A percentile compares a stretch with the other conserved stretches of the same genome.
Conservation (phyloP, 2,329 filamentous ascomycete genomes). For the Torrubiella hemipterigena region DNA sequence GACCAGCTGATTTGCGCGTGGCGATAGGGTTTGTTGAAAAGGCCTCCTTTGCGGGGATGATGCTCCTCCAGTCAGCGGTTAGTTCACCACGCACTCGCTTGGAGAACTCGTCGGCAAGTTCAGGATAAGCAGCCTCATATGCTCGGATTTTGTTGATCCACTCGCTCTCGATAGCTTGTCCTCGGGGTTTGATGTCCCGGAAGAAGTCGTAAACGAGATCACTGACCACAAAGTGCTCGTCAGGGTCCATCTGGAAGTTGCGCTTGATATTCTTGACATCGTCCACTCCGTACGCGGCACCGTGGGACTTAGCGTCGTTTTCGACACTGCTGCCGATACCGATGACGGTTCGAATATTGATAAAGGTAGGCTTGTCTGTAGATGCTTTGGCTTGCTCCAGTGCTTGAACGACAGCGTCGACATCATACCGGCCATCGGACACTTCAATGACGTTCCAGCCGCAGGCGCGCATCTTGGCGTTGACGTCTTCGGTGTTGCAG, state of each 20-base stretch:
- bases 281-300: constrained; percentile 37
- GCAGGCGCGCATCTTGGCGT: constrained; percentile 43
- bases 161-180: constrained; percentile 29
- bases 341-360: constrained; percentile 41
- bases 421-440: constrained; percentile 37
- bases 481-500: constrained; percentile 43
- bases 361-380: constrained; percentile 35
- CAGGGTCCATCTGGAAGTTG: constrained; percentile 12
- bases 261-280: constrained; percentile 27
- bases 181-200: constrained; percentile 27
- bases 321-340: constrained; percentile 30
- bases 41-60: constrained; percentile 30
- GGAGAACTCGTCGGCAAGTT: constrained; percentile 36
- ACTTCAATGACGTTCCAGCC: constrained; percentile 45
- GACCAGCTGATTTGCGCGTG: constrained; percentile 35
- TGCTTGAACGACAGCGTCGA: constrained; percentile 29
- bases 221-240: constrained; percentile 22
- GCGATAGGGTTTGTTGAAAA: constrained; percentile 35
- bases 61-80: constrained; percentile 32
- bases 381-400: constrained; percentile 24
- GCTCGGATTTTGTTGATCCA: constrained; percentile 30
- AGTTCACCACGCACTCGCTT: constrained; percentile 34
- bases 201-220: constrained; percentile 40
- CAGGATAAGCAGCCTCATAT: constrained; percentile 32
- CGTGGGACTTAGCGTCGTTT: constrained; percentile 37